Conservation (phyloP, 371 early-diverging fungal species). For the Mortierella sp. region DNA sequence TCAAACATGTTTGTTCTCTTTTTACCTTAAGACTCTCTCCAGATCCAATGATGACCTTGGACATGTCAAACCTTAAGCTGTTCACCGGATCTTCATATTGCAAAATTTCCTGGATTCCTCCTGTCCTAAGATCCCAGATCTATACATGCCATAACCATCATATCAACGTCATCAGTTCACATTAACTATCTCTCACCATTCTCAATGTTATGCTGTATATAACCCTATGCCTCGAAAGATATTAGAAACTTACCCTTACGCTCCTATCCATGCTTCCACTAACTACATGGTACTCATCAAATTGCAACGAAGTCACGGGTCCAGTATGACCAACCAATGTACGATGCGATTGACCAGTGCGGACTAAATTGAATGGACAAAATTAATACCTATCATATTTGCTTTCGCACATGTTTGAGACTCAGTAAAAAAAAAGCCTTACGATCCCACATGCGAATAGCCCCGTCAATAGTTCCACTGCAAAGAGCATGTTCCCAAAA, state of each 20-base stretch:
- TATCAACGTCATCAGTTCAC: not conserved
- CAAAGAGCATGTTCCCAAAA: conserved; percentile 87
- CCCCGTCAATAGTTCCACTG: conserved; percentile 89
- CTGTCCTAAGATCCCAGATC: conserved; percentile 90
- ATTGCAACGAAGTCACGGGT: conserved; percentile 80
- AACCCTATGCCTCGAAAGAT: too few species aligned
- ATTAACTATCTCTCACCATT: too few species aligned
- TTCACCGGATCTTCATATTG: conserved; percentile 68
- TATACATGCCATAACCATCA: conserved; percentile 12
- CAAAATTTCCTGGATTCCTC: conserved; percentile 73
- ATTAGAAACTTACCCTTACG: conserved; percentile 65
- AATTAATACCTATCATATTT: conserved; percentile 1
- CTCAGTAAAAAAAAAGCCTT: conserved; percentile 58
- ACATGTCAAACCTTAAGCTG: conserved; percentile 69
- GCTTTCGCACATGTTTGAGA: not conserved
- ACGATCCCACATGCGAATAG: conserved; percentile 90
- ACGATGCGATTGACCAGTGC: conserved; percentile 85
- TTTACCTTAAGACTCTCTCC: conserved; percentile 67
- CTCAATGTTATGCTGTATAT: too few species aligned
- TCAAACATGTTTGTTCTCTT: not conserved
- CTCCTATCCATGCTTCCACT: conserved; percentile 86
- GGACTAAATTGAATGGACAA: conserved; percentile 58
- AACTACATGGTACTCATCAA: conserved; percentile 83
- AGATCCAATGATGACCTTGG: conserved; percentile 66
- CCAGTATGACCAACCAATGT: conserved; percentile 78